These are phyloP conservation scores for Fraxinus ornus DNA, from an alignment of 305 asterid species.

Conservation along the genomic window DNA sequence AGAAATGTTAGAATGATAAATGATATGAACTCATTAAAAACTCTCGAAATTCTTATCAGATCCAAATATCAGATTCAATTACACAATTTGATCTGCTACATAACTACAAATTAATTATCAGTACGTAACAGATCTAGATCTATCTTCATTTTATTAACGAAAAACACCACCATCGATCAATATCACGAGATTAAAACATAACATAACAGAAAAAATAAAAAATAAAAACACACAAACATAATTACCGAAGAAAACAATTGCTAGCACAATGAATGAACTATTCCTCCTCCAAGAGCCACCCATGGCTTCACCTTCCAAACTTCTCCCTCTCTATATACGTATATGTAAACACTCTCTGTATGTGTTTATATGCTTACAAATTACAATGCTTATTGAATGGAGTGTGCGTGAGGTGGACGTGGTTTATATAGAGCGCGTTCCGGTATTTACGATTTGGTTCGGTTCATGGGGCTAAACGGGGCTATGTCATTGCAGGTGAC, in stretches of 20 bases:
- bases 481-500: slow-evolving; percentile 27
- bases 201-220: not conserved
- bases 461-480: not conserved
- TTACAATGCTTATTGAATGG: not conserved
- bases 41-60: not conserved
- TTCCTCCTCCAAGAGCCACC: slow-evolving; percentile 25
- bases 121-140: not conserved
- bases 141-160: not conserved
- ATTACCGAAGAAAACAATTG: slow-evolving; percentile 37
- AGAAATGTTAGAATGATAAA: not conserved
- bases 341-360: not conserved
- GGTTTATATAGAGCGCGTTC: not conserved
- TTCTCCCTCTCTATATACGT: not conserved
- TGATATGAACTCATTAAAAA: not conserved
- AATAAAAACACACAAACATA: not conserved
- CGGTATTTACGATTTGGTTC: not conserved
- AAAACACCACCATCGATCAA: not conserved
- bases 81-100: not conserved
- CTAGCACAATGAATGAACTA: slow-evolving; percentile 27
- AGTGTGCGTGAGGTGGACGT: not conserved
- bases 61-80: not conserved
- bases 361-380: not conserved
- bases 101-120: not conserved
- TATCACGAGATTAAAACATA: not conserved
- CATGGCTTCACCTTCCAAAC: slow-evolving; percentile 21